phyloP scores from a whole-genome alignment of 257 asterid genomes.

The Primulina eburnea region DNA sequence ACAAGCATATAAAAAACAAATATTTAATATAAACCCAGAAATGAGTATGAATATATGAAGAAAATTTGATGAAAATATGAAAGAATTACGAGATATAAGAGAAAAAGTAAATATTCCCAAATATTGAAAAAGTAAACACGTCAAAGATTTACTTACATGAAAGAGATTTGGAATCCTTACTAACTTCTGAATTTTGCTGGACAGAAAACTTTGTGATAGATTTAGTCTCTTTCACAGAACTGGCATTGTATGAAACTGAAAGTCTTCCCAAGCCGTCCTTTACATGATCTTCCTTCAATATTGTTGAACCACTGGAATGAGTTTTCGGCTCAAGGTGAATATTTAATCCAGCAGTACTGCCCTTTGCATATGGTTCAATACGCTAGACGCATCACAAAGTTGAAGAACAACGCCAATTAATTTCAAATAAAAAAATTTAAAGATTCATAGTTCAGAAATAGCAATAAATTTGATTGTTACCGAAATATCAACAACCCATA shows the following conservation, averaged over 20 bases:
- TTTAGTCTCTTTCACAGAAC: constrained; percentile 70
- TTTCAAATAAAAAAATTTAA: constrained; percentile 23
- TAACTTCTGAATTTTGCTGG: constrained; percentile 63
- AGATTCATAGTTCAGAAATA: constrained; percentile 22
- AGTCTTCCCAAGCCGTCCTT: constrained; percentile 70
- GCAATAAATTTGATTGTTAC: constrained; percentile 35
- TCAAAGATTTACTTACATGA: constrained; percentile 49
- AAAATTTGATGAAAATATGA: constrained; percentile 14
- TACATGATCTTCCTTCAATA: constrained; percentile 50
- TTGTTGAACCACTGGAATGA: constrained; percentile 58
- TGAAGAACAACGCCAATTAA: constrained; percentile 27
- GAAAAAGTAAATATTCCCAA: constrained; percentile 18
- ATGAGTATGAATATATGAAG: constrained; percentile 1
- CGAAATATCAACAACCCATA: constrained; percentile 99
- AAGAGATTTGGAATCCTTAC: constrained; percentile 66
- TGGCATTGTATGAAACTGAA: constrained; percentile 68
- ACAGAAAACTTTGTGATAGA: constrained; percentile 60
- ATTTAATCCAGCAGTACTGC: constrained; percentile 50
- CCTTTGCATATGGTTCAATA: constrained; percentile 79
- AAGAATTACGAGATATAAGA: background rate
- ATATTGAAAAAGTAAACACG: constrained; percentile 20
- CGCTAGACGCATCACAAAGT: constrained; percentile 56
- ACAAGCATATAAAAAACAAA: constrained; percentile 28
- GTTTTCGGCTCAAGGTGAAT: constrained; percentile 60
- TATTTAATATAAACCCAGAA: constrained; percentile 19